phyloP scores from a whole-genome alignment of 805 yeast species.

The Tetrapisispora iriomotensis region DNA sequence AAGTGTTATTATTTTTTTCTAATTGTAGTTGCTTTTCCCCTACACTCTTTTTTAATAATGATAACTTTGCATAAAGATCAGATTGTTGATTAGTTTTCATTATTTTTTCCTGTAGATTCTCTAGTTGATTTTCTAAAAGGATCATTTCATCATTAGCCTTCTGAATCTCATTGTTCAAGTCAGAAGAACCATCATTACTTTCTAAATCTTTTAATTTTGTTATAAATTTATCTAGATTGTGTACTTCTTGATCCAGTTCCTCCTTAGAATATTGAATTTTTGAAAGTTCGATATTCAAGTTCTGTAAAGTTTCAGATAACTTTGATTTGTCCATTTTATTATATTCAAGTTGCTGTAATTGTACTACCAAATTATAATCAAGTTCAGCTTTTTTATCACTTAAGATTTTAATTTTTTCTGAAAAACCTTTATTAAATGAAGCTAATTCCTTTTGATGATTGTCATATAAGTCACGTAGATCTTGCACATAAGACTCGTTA shows the following conservation, averaged over 20 bases:
- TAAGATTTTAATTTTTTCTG: constrained; percentile 16
- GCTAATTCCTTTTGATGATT: not conserved
- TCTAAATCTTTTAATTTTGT: constrained; percentile 28
- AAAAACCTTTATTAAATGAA: not conserved
- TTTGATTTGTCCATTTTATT: constrained; percentile 37
- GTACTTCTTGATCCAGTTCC: constrained; percentile 37
- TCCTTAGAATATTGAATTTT: constrained; percentile 35
- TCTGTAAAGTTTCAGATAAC: constrained; percentile 29
- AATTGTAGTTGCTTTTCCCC: constrained; percentile 8
- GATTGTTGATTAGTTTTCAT: constrained; percentile 45
- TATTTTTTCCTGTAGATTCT: constrained; percentile 42
- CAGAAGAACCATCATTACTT: constrained; percentile 20
- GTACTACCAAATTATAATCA: constrained; percentile 18
- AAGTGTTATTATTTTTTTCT: not conserved
- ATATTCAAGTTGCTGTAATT: constrained; percentile 33
- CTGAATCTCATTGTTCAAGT: constrained; percentile 30
- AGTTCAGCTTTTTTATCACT: not conserved
- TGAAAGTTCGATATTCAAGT: constrained; percentile 32
- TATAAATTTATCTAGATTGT: constrained; percentile 33
- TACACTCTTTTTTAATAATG: constrained; percentile 25
- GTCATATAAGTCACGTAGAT: not conserved
- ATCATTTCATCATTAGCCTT: constrained; percentile 31
- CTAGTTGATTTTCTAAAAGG: constrained; percentile 37
- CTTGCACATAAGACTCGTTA: not conserved
- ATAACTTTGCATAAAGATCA: constrained; percentile 46